Conservation (phyloP, 768 basidiomycete genomes). For the Coprinopsis marcescibilis region DNA sequence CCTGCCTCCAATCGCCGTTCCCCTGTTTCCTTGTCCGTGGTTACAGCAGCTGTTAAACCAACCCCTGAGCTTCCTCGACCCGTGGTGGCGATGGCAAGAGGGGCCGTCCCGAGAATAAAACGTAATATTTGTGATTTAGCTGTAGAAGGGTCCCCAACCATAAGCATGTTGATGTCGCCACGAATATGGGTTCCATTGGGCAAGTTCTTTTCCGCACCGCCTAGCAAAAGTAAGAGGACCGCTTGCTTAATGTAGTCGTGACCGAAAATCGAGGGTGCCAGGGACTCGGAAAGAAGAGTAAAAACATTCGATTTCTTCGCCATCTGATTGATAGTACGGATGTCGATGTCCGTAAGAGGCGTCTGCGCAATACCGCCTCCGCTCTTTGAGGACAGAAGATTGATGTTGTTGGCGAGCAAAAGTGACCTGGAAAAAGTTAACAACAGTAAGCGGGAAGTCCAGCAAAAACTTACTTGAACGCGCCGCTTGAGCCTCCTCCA, state of each 20-base stretch:
- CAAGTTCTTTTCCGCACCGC: slow-evolving; percentile 96
- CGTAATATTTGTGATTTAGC: slow-evolving; percentile 96
- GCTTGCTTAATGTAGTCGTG: slow-evolving; percentile 96
- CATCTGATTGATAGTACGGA: slow-evolving; percentile 92
- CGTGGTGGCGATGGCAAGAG: slow-evolving; percentile 96
- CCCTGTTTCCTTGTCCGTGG: slow-evolving; percentile 96
- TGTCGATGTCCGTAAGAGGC: slow-evolving; percentile 86
- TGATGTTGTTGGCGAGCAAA: slow-evolving; percentile 92
- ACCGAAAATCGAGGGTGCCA: slow-evolving; percentile 96
- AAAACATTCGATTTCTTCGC: slow-evolving; percentile 86
- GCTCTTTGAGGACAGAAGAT: slow-evolving; percentile 88
- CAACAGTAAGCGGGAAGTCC: slow-evolving; percentile 7
- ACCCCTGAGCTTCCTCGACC: slow-evolving; percentile 98
- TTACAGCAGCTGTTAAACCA: slow-evolving; percentile 97
- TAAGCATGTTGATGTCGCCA: slow-evolving; percentile 98
- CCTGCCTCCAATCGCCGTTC: slow-evolving; percentile 96
- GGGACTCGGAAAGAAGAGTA: slow-evolving; percentile 82
- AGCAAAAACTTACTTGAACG: slow-evolving; percentile 74
- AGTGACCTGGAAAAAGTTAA: slow-evolving; percentile 57
- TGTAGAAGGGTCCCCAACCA: slow-evolving; percentile 99
- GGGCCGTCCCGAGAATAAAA: slow-evolving; percentile 93
- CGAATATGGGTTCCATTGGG: slow-evolving; percentile 97
- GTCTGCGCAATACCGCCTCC: slow-evolving; percentile 95
- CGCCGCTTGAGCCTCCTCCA: slow-evolving; percentile 83
- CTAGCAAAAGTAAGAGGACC: slow-evolving; percentile 85